Conservation (phyloP, 2,329 filamentous ascomycete species). For the Diaporthe velutina region DNA sequence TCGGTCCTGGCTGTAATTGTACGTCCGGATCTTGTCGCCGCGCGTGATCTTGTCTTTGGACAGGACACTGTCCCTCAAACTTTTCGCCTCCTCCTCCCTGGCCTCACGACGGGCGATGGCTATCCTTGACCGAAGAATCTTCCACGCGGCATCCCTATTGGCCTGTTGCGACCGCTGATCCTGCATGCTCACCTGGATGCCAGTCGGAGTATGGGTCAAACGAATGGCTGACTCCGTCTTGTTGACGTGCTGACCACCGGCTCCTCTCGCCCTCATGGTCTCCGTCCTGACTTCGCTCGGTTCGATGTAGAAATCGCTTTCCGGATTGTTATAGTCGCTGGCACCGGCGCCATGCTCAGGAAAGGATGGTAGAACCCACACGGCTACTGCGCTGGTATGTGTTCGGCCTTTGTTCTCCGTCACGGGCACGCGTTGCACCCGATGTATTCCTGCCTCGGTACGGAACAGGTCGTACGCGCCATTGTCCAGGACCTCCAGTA, state of each 20-base stretch:
- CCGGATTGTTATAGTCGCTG: conserved; percentile 80
- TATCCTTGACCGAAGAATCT: conserved; percentile 82
- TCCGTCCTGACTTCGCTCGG: conserved; percentile 85
- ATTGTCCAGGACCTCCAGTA: conserved; percentile 82
- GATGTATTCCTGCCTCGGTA: conserved; percentile 92
- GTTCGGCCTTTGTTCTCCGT: conserved; percentile 93
- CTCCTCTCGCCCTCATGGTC: conserved; percentile 91
- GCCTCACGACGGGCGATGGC: conserved; percentile 85
- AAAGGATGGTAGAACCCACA: conserved; percentile 92
- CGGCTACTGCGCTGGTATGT: conserved; percentile 92
- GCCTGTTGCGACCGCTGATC: conserved; percentile 91
- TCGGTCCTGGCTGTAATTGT: conserved; percentile 81
- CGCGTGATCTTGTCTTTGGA: conserved; percentile 86
- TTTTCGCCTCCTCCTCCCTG: conserved; percentile 83
- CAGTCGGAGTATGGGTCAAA: conserved; percentile 90
- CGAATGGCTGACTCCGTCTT: conserved; percentile 97
- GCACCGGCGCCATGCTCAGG: conserved; percentile 65
- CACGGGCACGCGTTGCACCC: conserved; percentile 91
- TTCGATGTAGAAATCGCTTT: conserved; percentile 92
- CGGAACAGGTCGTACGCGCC: conserved; percentile 87
- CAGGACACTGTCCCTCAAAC: conserved; percentile 82
- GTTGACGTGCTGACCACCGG: conserved; percentile 98
- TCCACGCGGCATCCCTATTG: conserved; percentile 91
- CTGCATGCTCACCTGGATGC: conserved; percentile 90
- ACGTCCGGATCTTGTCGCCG: conserved; percentile 94